These are phyloP conservation scores for Phytopythium cucurbitacearum DNA, from an alignment of 352 stramenopile genomes.

Conservation along the genomic window DNA sequence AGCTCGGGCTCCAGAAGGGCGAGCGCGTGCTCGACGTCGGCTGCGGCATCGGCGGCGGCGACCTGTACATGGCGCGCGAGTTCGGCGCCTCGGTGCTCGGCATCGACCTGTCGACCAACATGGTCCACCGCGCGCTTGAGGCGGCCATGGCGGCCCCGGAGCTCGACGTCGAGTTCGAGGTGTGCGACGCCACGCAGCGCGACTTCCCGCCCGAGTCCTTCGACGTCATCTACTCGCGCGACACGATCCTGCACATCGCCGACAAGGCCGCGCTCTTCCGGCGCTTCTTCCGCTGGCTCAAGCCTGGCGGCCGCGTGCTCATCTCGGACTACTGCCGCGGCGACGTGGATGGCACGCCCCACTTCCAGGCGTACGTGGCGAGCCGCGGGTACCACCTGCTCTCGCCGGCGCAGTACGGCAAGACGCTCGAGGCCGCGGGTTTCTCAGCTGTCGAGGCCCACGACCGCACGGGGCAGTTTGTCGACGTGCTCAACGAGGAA, in stretches of 20 bases:
- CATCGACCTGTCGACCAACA: constrained; percentile 75
- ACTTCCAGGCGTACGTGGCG: constrained; percentile 57
- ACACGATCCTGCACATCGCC: constrained; percentile 74
- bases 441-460: constrained; percentile 54
- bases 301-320: constrained; percentile 52
- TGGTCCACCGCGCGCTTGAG: constrained; percentile 69
- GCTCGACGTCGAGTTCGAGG: constrained; percentile 64
- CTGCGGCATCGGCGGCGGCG: constrained; percentile 88
- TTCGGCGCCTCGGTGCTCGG: constrained; percentile 76
- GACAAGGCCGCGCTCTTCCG: constrained; percentile 56
- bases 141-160: constrained; percentile 42
- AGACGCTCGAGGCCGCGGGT: constrained; percentile 39
- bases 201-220: constrained; percentile 61
- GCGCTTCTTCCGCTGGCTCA: constrained; percentile 66
- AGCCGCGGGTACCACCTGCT: constrained; percentile 64
- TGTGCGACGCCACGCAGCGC: constrained; percentile 57
- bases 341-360: constrained; percentile 38
- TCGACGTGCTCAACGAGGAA: constrained; percentile 60
- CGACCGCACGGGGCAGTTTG: constrained; percentile 67
- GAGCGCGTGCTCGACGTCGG: constrained; percentile 87
- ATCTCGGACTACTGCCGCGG: constrained; percentile 74
- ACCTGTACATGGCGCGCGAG: constrained; percentile 89
- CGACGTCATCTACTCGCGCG: constrained; percentile 70
- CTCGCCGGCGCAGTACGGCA: constrained; percentile 54
- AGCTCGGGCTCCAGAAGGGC: constrained; percentile 49